Conservation (phyloP, 2,329 filamentous ascomycete genomes). For the Capronia coronata region DNA sequence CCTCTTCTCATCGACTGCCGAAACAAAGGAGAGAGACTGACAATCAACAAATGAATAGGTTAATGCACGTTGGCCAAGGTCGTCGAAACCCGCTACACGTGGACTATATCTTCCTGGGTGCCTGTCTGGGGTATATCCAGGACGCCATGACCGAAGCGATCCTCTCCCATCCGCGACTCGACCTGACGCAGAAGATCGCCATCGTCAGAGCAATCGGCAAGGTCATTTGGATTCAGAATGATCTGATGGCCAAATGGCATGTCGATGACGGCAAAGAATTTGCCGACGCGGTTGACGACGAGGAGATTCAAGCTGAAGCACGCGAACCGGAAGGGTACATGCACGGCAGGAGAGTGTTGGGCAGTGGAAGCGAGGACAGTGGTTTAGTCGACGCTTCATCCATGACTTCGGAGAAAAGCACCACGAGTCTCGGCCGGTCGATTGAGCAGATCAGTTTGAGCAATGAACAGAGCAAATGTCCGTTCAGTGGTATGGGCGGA, state of each 20-base stretch:
- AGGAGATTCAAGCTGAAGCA: slow-evolving; percentile 33
- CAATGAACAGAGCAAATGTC: slow-evolving; percentile 13
- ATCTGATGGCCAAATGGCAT: slow-evolving; percentile 79
- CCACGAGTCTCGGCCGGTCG: slow-evolving; percentile 18
- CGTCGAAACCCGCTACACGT: slow-evolving; percentile 66
- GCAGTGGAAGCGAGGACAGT: slow-evolving; percentile 15
- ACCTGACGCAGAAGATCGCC: slow-evolving; percentile 61
- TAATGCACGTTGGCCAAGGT: slow-evolving; percentile 76
- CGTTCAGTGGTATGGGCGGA: slow-evolving; percentile 19
- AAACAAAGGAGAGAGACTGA: background rate
- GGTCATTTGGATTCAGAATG: slow-evolving; percentile 83
- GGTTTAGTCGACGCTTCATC: slow-evolving; percentile 11
- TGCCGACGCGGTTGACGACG: slow-evolving; percentile 39
- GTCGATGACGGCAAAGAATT: slow-evolving; percentile 62
- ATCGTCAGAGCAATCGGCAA: slow-evolving; percentile 71
- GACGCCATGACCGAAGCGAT: slow-evolving; percentile 72
- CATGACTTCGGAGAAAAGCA: slow-evolving; percentile 16
- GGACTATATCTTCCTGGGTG: slow-evolving; percentile 73
- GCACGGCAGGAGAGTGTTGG: slow-evolving; percentile 55
- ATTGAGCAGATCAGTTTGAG: slow-evolving; percentile 13
- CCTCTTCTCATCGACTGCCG: background rate
- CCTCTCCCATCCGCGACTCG: slow-evolving; percentile 61
- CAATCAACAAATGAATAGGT: slow-evolving; percentile 42
- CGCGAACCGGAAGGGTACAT: slow-evolving; percentile 59
- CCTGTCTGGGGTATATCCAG: slow-evolving; percentile 66